Conservation (phyloP, 345 rosid species). For the Fremontodendron californicum region DNA sequence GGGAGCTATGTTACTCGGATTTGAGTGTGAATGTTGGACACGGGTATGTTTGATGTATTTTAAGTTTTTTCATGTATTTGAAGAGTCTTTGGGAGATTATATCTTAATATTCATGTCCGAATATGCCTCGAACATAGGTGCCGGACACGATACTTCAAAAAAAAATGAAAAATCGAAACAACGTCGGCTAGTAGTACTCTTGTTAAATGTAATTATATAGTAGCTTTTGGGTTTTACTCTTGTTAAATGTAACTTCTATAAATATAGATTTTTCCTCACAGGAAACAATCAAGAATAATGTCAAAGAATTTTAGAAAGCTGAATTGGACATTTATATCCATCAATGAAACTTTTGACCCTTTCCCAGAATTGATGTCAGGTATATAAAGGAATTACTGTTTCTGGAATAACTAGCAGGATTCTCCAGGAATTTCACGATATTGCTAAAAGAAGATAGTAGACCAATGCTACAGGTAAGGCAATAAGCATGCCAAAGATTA, state of each 20-base stretch:
- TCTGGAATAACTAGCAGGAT: not conserved
- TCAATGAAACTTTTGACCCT: not conserved
- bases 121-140: too few species aligned
- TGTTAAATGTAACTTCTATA: not conserved
- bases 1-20: too few species aligned
- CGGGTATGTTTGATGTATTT: too few species aligned
- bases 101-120: too few species aligned
- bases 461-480: conserved; percentile 64
- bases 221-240: not conserved
- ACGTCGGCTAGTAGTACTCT: too few species aligned
- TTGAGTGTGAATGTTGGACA: too few species aligned
- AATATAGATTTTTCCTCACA: not conserved
- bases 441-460: conserved; percentile 65
- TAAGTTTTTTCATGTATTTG: too few species aligned
- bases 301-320: not conserved
- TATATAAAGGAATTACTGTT: not conserved
- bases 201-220: too few species aligned
- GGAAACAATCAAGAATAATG: not conserved
- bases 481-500: conserved; percentile 72
- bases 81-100: too few species aligned
- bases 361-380: not conserved
- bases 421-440: not conserved
- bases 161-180: too few species aligned
- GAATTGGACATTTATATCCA: not conserved
- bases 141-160: too few species aligned